Evolutionary conservation across 208 protist genomes (phyloP).

Genomic region (Crithidia thermophila): DNA sequence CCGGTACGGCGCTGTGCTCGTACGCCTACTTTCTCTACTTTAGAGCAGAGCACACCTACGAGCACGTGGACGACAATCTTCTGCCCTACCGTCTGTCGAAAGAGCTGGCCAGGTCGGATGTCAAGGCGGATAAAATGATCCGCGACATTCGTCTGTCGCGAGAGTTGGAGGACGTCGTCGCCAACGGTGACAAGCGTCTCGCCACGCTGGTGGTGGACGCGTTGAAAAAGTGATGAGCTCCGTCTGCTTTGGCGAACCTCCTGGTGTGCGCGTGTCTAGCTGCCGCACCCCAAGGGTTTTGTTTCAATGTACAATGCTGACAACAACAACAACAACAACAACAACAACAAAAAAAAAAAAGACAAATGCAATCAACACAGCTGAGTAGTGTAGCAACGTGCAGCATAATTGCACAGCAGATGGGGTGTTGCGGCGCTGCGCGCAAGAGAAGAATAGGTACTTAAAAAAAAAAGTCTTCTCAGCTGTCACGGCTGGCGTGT

Average conservation of each 20-base stretch:
- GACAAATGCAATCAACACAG: too few species aligned
- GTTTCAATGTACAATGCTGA: too few species aligned
- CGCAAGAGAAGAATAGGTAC: too few species aligned
- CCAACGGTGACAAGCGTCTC: constrained; percentile 18
- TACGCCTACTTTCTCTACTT: constrained; percentile 72
- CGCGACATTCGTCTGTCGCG: constrained; percentile 19
- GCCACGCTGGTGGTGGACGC: constrained; percentile 14
- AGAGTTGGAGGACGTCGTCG: constrained; percentile 26
- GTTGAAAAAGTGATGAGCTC: constrained; percentile 1
- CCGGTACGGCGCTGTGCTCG: constrained; percentile 44
- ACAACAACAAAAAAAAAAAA: too few species aligned
- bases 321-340: too few species aligned
- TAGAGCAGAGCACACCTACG: constrained; percentile 48
- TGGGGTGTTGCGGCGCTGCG: too few species aligned
- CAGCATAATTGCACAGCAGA: too few species aligned
- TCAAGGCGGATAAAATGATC: constrained; percentile 27
- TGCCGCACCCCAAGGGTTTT: constrained; percentile 13
- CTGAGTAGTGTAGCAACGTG: too few species aligned
- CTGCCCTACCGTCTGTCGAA: constrained; percentile 35
- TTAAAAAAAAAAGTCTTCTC: too few species aligned
- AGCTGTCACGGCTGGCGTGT: too few species aligned
- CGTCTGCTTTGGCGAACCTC: background rate
- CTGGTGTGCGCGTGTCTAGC: background rate
- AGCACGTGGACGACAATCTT: constrained; percentile 57
- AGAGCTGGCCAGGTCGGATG: constrained; percentile 19